Conservation (phyloP, 805 yeast species). For the Schizosaccharomyces pombe region DNA sequence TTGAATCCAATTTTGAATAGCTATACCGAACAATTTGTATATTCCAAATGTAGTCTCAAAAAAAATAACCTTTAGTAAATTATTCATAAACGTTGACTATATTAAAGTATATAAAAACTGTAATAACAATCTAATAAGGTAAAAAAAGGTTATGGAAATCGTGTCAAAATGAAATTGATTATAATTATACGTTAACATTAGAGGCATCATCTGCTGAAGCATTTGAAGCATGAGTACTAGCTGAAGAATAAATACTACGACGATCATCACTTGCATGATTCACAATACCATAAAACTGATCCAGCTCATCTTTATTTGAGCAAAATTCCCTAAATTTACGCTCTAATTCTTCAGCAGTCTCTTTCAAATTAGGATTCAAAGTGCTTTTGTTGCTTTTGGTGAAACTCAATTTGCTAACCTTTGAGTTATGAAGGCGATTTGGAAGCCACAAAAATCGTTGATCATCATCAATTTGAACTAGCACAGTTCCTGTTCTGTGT, state of each 20-base stretch:
- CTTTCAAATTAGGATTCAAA: not conserved
- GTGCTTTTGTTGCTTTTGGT: not conserved
- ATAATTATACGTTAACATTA: not conserved
- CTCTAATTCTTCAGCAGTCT: not conserved
- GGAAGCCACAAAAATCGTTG: constrained; percentile 1
- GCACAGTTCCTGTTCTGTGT: constrained; percentile 69
- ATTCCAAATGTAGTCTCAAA: too few relatives aligned
- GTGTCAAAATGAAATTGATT: not conserved
- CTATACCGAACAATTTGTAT: too few relatives aligned
- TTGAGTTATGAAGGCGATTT: not conserved
- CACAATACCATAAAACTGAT: not conserved
- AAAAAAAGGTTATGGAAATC: too few relatives aligned
- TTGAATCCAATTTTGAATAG: too few relatives aligned
- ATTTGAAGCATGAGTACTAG: not conserved
- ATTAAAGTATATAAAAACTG: too few relatives aligned
- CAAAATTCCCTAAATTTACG: not conserved
- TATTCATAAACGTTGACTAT: too few relatives aligned
- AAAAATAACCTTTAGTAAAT: too few relatives aligned
- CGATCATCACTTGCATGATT: not conserved
- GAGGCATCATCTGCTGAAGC: not conserved
- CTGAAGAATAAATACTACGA: not conserved
- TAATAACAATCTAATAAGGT: too few relatives aligned
- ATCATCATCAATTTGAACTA: constrained; percentile 38
- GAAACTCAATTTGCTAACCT: not conserved
- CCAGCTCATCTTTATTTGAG: not conserved